Base-by-base conservation (phyloP, 345 rosid species). In the Cochlearia excelsa region DNA sequence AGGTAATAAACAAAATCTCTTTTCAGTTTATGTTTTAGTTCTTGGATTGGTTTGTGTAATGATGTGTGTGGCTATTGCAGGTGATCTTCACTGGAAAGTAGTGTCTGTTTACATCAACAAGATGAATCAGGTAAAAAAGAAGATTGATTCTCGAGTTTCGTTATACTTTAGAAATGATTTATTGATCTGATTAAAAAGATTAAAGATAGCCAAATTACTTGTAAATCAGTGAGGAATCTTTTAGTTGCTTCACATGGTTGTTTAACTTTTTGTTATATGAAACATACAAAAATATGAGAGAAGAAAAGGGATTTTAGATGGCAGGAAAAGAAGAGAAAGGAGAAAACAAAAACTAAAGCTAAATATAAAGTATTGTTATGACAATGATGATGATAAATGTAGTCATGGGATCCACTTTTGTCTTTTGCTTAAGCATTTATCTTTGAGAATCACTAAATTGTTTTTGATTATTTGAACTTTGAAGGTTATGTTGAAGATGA, bases 401-500 rank as follows among this genome's bases (percentile, higher is more conserved):
- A 57, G 39, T 52, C 29, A 71, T 71, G 66, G 60, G 69, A 56
- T 70, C 63, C 62, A 70, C 69, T 55, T 50, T 70, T 63, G 54
- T 64, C 54, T 60, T 51, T 59, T 59, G 46, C 38, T 42, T 58
- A 35, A 43, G 41, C 65, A 51, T 59, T 46, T n/a, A n/a, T 70
- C 23, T 63, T 37, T 43, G 35, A 63, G 34, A 33, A 47, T 61
- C 33, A 31, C 56, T 0, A 11, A 39, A 45, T 46, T 37, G 40
- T 37, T 42, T 26, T 34, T 58, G 48, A 46, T 51, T 54, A n/a
- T n/a, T n/a, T n/a, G n/a, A n/a, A n/a, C n/a, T n/a, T 59, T 80
- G 57, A 53, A 93, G 99, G 99, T 93, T 61, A 93, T 78, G 76
- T 53, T 93, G 79, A 93, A 93, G 97, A 93, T 87, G 99, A 93